A percentile compares a stretch with the other conserved stretches of the same genome.
phyloP scores from a whole-genome alignment of 2,329 filamentous ascomycete genomes.

The Trichoderma afroharzianum region DNA sequence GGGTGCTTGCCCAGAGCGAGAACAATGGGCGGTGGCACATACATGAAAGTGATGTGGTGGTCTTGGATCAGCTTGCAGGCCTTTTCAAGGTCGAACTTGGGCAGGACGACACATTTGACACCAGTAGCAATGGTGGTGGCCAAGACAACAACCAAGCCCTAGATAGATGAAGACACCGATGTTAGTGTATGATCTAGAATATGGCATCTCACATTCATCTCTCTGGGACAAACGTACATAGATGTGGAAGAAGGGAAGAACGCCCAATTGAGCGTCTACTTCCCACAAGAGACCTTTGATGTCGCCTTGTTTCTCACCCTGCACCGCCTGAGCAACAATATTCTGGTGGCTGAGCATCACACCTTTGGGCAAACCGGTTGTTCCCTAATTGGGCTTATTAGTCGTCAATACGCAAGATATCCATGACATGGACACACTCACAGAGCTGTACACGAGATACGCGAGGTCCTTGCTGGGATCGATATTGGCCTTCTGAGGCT shows the following conservation, averaged over 20 bases:
- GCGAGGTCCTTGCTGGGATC: constrained; percentile 70
- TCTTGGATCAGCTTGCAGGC: constrained; percentile 76
- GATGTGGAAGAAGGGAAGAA: constrained; percentile 88
- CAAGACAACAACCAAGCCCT: constrained; percentile 34
- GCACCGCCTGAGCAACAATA: constrained; percentile 69
- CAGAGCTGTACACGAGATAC: constrained; percentile 80
- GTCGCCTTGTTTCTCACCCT: constrained; percentile 49
- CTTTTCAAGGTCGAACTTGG: constrained; percentile 74
- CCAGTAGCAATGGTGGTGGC: constrained; percentile 49
- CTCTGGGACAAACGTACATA: constrained; percentile 55
- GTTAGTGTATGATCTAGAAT: not conserved
- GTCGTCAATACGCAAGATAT: not conserved
- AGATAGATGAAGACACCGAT: not conserved
- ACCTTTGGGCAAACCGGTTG: constrained; percentile 87
- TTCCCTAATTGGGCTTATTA: constrained; percentile 49
- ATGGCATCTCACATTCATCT: not conserved
- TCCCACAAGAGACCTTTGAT: constrained; percentile 52
- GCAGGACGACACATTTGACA: constrained; percentile 66
- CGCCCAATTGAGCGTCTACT: constrained; percentile 70
- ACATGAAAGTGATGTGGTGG: constrained; percentile 70
- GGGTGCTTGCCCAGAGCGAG: constrained; percentile 78
- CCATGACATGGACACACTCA: constrained; percentile 19
- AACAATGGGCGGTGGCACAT: constrained; percentile 81
- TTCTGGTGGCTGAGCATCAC: constrained; percentile 84
- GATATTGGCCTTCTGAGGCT: constrained; percentile 55